Evolutionary conservation across 345 rosid genomes (phyloP), one percentile per base, ranked within the genome.

Genomic region (Eucalyptus curtisii): DNA sequence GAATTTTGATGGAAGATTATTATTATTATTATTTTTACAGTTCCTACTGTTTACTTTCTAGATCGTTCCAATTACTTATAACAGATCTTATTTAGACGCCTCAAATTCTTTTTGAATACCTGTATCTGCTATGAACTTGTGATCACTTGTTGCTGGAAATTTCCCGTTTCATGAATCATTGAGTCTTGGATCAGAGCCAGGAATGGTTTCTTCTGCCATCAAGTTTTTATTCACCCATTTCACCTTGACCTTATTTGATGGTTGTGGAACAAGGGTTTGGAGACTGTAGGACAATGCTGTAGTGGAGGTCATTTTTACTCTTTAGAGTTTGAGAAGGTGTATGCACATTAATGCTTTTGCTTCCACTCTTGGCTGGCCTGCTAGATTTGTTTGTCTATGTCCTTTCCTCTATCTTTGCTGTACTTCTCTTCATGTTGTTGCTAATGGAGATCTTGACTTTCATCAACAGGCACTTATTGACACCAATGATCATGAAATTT

Each of bases 401-500:
- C 27, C 55, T 13, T 86, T 86, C 17, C 40, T 31, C 13, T 88
- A 12, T 88, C 66, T 64, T 79, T 80, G 22, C 68, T 49, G 86
- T 76, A 49, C 80, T 76, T 81, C 86, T 79, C 49, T 31, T 64
- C 25, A 11, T 87, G 33, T 88, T 40, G 80, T 87, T 52, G 52
- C 40, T 6, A 48, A 40, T 87, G 88, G 45, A 49, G 50, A 37
- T 89, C 33, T 84, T 87, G 40, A 24, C n/a, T 89, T 66, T 57
- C 91, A 87, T 90, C 92, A 20, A 37, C 92, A 97, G 99, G 97
- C 99, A 88, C 94, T 98, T 86, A 92, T 93, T 89, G 94, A 93
- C 89, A 94, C 99, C 88, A 93, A 93, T 84, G 99, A 98, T 89
- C 93, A 87, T 45, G 99, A 98, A 94, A 95, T 98, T 89, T 95